Base-by-base conservation (phyloP, 805 yeast genomes). In the Schizosaccharomyces lindneri region DNA sequence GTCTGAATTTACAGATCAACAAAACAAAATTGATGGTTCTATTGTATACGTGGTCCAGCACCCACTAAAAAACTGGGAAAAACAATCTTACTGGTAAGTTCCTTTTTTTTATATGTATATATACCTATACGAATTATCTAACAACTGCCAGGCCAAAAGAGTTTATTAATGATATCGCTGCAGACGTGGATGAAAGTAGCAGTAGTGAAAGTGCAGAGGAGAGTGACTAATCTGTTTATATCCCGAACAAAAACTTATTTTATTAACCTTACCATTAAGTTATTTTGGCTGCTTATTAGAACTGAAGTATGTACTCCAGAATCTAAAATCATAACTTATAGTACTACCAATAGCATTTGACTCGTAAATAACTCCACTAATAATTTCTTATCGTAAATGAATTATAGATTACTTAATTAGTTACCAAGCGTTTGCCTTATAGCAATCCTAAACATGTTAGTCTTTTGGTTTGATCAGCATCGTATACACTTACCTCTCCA, bases 401-500 rank as follows among this genome's bases (percentile, higher is more conserved):
- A 36, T 36, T 11, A 36, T 36, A 36, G 41, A 36, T 36, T 36
- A 36, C 41, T 36, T 11, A 36, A 36, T 3, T 36, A 36, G 48
- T 51, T 17, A 51, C 57, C 57, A 51, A 24, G 57, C 57, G n/a
- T 51, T 51, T 24, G 57, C 57, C 13, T 51, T 51, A 51, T 51
- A 51, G 36, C 57, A 51, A 15, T 51, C 57, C 57, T 46, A 21
- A 46, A 46, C 13, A 15, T 9, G 51, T 46, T 46, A 46, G 13
- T 46, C 6, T 17, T 19, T 46, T 46, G 51, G 51, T 13, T 15
- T 46, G 27, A 46, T 9, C 27, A 19, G 11, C 7, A n/a, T 15
- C 19, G 5, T 77, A 76, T 67, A 76, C 87, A 68, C 67, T 67
- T 61, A 67, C 67, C 64, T 80, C 83, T 63, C 81, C 78, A 64